Percentiles rank a stretch among this genome's conserved stretches.
Conservation (phyloP, 441 rosid genomes). For the Gossypium davidsonii region DNA sequence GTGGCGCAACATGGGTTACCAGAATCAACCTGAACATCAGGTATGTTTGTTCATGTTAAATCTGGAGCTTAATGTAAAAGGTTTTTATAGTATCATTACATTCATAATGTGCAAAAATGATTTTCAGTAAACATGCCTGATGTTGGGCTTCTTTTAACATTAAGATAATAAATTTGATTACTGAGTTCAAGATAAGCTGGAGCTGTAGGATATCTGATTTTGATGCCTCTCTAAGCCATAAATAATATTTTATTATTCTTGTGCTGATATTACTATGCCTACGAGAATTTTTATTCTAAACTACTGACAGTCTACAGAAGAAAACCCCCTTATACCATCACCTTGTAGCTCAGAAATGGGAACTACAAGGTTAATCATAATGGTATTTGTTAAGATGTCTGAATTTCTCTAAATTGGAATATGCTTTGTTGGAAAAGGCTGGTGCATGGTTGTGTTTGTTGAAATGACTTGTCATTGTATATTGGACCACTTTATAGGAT, state of each 20-base stretch:
- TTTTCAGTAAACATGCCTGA: background rate
- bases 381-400: background rate
- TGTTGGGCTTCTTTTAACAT: background rate
- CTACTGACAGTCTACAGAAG: background rate
- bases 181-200: background rate
- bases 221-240: background rate
- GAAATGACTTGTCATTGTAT: background rate
- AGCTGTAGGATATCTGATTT: background rate
- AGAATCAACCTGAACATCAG: slow-evolving; percentile 84
- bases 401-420: background rate
- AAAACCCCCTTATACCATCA: background rate
- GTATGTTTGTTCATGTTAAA: slow-evolving; percentile 24
- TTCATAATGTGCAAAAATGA: background rate
- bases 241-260: background rate
- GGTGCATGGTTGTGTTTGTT: background rate
- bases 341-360: background rate
- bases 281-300: background rate
- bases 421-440: background rate
- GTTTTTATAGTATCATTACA: background rate
- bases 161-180: background rate
- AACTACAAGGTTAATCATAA: background rate
- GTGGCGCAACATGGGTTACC: slow-evolving; percentile 98
- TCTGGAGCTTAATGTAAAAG: background rate
- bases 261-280: background rate
- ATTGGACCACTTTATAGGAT: background rate